phyloP scores from a whole-genome alignment of 169 alveolate genomes.

The Plasmodium gaboni region DNA sequence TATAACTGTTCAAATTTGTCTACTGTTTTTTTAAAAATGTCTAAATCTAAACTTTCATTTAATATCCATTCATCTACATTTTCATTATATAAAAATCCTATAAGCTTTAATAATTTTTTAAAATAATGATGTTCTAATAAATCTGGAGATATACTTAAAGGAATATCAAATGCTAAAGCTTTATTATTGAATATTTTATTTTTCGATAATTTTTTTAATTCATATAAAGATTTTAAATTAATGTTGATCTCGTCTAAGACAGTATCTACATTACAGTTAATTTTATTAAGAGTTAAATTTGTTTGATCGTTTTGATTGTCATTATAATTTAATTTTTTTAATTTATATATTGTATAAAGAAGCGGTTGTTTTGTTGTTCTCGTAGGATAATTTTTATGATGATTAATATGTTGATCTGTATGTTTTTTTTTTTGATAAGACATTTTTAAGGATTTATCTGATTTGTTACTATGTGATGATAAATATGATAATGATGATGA shows the following conservation, averaged over 20 bases:
- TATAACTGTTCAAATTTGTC: conserved; percentile 53
- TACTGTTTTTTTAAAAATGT: conserved; percentile 22
- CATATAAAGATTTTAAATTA: conserved; percentile 41
- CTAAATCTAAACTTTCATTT: conserved; percentile 28
- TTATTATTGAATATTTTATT: conserved; percentile 18
- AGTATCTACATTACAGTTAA: conserved; percentile 39
- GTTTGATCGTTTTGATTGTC: conserved; percentile 5
- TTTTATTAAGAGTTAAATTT: conserved; percentile 15
- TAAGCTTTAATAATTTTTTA: conserved; percentile 24
- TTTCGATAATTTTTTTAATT: conserved; percentile 40
- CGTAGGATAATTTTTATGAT: background rate
- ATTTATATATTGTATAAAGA: conserved; percentile 31
- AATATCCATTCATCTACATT: conserved; percentile 43
- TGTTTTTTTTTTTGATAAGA: background rate
- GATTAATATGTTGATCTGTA: background rate
- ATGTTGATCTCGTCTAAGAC: conserved; percentile 34
- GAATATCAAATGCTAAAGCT: conserved; percentile 59
- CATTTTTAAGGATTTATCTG: background rate
- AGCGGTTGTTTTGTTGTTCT: conserved; percentile 53
- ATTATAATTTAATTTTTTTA: conserved; percentile 45
- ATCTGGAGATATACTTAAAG: conserved; percentile 61
- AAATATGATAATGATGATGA: background rate
- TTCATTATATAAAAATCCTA: conserved; percentile 50
- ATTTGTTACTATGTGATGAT: background rate
- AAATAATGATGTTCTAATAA: conserved; percentile 47